Evolutionary conservation across 2,329 filamentous ascomycete genomes (phyloP), one percentile per base, ranked within the genome.

Genomic region (Phaeosphaeriaceae sp.): DNA sequence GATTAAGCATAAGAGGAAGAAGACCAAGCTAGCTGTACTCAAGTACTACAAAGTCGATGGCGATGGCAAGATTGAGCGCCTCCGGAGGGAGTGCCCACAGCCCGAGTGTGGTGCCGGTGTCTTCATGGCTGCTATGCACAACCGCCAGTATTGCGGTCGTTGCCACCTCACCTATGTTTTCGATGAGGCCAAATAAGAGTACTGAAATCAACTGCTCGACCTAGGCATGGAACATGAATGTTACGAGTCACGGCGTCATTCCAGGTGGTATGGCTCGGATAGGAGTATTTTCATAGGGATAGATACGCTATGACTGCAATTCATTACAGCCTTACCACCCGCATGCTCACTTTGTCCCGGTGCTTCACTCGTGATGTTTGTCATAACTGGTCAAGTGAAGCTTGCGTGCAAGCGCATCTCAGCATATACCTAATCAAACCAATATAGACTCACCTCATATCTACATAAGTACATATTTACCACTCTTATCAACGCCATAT

Each of bases 1-100:
- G 92, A 99, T 99, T 89, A 99, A 99, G 94, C 94, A 99, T 89
- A 99, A 99, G 92, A 89, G 92, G 85, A 99, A 97, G 92, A 99
- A 99, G 93, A 96, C 90, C 87, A 99, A 99, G 89, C 84, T 99
- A 80, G 94, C 94, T 75, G 93, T 99, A 71, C 92, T 99, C 81
- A 99, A 99, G 89, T 99, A 99, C 90, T 99, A 99, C 90, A 99
- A 99, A 90, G 94, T 99, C 73, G 94, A 97, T 81, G 91, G 90
- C 73, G 94, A 99, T 75, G 94, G 95, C 82, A 97, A 97, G 89
- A 97, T 99, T 74, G 94, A 99, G 89, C 94, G 94, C 76, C 88
- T 99, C 68, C 87, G 95, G 78, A 87, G 94, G 81, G 95, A 99
- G 87, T 99, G 94, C 85, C 94, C 95, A 67, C 82, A 69, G 58